These are phyloP conservation scores for Sclerotinia sclerotiorum DNA, from an alignment of 2,329 filamentous ascomycete genomes.

Conservation along the genomic window DNA sequence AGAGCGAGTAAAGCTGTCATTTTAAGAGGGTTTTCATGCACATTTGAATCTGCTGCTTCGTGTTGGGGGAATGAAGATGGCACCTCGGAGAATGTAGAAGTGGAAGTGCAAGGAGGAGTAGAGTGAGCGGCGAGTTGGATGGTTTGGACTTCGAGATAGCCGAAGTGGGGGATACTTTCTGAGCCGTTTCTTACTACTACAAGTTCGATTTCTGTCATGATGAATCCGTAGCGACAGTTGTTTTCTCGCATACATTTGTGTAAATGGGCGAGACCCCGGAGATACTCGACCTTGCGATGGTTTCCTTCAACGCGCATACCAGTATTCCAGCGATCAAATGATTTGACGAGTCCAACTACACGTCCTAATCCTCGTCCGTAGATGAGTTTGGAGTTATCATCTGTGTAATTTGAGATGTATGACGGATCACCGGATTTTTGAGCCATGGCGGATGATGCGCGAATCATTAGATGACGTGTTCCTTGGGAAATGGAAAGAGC, in stretches of 20 bases:
- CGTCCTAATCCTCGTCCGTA: slow-evolving; percentile 56
- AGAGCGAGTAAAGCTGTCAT: slow-evolving; percentile 74
- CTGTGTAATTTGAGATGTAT: slow-evolving; percentile 54
- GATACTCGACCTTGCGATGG: slow-evolving; percentile 83
- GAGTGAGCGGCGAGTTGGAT: slow-evolving; percentile 54
- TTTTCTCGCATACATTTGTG: slow-evolving; percentile 94
- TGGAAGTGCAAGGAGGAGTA: slow-evolving; percentile 25
- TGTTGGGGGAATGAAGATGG: background rate
- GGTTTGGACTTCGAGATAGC: slow-evolving; percentile 74
- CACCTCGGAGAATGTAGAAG: slow-evolving; percentile 15
- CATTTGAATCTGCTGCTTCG: slow-evolving; percentile 30
- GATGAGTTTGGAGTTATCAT: slow-evolving; percentile 49
- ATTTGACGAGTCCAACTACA: slow-evolving; percentile 82
- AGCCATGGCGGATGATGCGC: slow-evolving; percentile 28
- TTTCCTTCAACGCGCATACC: slow-evolving; percentile 86
- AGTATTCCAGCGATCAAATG: slow-evolving; percentile 92
- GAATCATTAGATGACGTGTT: slow-evolving; percentile 53
- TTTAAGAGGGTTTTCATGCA: slow-evolving; percentile 52
- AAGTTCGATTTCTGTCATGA: slow-evolving; percentile 93
- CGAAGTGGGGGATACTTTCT: slow-evolving; percentile 74
- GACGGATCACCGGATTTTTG: slow-evolving; percentile 38
- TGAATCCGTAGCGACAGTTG: slow-evolving; percentile 90
- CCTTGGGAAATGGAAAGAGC: slow-evolving; percentile 76
- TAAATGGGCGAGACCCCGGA: slow-evolving; percentile 79
- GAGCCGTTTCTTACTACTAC: slow-evolving; percentile 81